phyloP scores from a whole-genome alignment of 2,329 filamentous ascomycete species.

The Fusarium pilosicola region DNA sequence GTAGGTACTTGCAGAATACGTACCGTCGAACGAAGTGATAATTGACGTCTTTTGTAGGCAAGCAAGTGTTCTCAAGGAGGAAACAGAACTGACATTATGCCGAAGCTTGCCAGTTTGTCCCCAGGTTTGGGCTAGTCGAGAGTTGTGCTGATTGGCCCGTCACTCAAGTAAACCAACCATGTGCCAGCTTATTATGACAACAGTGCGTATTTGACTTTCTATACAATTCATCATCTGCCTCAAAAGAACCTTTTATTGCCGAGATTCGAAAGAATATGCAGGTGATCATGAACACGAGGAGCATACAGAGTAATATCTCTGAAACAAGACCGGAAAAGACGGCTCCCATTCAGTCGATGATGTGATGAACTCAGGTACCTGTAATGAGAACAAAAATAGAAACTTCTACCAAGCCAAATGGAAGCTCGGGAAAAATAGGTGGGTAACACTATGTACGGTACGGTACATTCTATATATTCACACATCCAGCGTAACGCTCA shows the following conservation, averaged over 20 bases:
- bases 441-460: slow-evolving; percentile 24
- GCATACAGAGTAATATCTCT: slow-evolving; percentile 8
- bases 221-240: neutral
- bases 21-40: neutral
- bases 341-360: slow-evolving; percentile 10
- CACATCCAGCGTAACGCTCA: slow-evolving; percentile 7
- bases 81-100: slow-evolving; percentile 31
- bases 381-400: slow-evolving; percentile 36
- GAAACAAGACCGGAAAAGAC: slow-evolving; percentile 19
- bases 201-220: slow-evolving; percentile 29
- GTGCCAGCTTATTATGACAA: slow-evolving; percentile 29
- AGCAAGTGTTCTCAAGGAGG: slow-evolving; percentile 17
- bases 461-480: neutral
- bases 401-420: slow-evolving; percentile 27
- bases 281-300: neutral
- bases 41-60: slow-evolving; percentile 1
- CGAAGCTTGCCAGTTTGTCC: slow-evolving; percentile 41
- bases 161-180: slow-evolving; percentile 26
- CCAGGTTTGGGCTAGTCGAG: slow-evolving; percentile 21
- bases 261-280: slow-evolving; percentile 1
- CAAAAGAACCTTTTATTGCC: neutral
- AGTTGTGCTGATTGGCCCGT: slow-evolving; percentile 32
- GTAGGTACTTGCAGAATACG: slow-evolving; percentile 21
- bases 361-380: neutral
- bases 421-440: slow-evolving; percentile 23